phyloP scores from a whole-genome alignment of 345 rosid genomes.

The Dipteronia sinensis region DNA sequence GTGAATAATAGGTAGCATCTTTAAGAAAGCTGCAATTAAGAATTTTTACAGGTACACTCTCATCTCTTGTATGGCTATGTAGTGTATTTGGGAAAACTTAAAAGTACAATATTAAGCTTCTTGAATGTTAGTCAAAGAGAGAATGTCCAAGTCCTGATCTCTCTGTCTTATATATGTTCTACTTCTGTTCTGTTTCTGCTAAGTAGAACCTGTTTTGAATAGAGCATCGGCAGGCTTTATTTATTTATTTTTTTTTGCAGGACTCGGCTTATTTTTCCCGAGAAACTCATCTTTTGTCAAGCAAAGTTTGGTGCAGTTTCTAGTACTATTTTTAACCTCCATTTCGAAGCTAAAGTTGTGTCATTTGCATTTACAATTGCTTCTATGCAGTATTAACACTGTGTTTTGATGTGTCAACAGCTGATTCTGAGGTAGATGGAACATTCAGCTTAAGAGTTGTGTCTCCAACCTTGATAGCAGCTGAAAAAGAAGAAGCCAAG shows the following conservation, averaged over 20 bases:
- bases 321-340: background rate
- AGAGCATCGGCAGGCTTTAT: background rate
- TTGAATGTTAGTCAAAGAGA: background rate
- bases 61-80: background rate
- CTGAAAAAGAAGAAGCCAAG: slow-evolving; percentile 94
- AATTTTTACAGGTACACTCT: background rate
- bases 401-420: slow-evolving; percentile 23
- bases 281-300: slow-evolving; percentile 37
- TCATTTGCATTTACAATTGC: background rate
- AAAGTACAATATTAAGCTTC: background rate
- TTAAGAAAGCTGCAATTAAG: background rate
- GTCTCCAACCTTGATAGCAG: slow-evolving; percentile 60
- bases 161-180: background rate
- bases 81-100: background rate
- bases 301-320: slow-evolving; percentile 37
- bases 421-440: slow-evolving; percentile 59
- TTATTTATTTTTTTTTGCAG: slow-evolving; percentile 16
- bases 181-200: background rate
- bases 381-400: background rate
- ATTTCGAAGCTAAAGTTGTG: background rate
- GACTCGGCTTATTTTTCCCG: slow-evolving; percentile 24
- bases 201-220: background rate
- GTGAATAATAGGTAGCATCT: background rate
- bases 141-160: background rate
- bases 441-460: slow-evolving; percentile 53